Evolutionary conservation across 2,329 filamentous ascomycete genomes (phyloP), one percentile per base, ranked within the genome.

Genomic region (Xylariaceae sp.): DNA sequence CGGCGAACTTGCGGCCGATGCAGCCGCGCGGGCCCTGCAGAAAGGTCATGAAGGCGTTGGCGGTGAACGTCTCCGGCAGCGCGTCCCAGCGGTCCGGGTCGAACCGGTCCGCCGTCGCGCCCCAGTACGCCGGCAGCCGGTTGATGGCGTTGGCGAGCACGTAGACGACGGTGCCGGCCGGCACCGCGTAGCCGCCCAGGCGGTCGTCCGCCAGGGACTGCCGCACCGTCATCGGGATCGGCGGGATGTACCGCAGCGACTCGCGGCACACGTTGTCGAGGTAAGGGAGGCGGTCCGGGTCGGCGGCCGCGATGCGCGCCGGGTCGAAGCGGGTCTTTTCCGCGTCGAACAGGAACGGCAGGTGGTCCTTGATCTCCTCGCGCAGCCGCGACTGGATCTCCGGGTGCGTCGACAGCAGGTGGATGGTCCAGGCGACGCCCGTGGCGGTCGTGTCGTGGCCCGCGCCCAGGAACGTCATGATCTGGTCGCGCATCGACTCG

Each of bases 231-330:
- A 77, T 75, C 20, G 76, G 76, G 44, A 79, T 78, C 2, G 77
- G 75, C 1, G 76, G 75, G 54, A 78, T 78, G 67, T 72, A 74
- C 42, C 77, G 75, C 4, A 80, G 70, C 0, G 74, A 74, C 64
- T 80, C 78, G 49, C 74, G 74, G 69, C 76, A 78, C 40, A 79
- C 73, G 49, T 77, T 78, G 59, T 79, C 74, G 4, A 79, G 67
- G 62, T 74, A 80, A 0, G 75, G 75, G 2, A 79, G 67, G 45
- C 68, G 63, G 59, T 79, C 73, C 0, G 71, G 69, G 50, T 79
- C 74, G 0, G 71, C 70, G 2, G 67, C 64, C 14, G 63, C 67
- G 42, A 73, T 59, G 14, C 64, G 56, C 2, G 62, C 64, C 2
- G 62, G 51, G 48, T 74, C 68, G 50, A 73, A 69, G 10, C 73